Conservation (phyloP, 495 filamentous ascomycete species). For the Lentithecium fluviatile region DNA sequence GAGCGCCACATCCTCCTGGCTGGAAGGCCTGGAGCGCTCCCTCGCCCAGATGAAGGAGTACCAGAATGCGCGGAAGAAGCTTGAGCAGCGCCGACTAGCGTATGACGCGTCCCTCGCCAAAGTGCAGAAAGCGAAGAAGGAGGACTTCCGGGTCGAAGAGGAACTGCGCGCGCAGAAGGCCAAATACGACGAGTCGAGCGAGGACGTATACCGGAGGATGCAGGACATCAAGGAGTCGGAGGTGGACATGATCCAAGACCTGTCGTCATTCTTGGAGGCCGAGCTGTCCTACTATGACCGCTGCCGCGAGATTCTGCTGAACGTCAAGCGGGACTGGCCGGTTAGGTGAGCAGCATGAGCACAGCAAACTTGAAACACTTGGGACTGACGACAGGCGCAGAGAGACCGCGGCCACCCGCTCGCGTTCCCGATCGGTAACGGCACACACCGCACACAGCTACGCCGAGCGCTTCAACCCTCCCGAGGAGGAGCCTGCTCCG, state of each 20-base stretch:
- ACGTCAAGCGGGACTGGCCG: slow-evolving; percentile 68
- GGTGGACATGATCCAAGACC: slow-evolving; percentile 74
- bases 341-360: slow-evolving; percentile 49
- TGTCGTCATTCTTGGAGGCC: slow-evolving; percentile 80
- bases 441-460: slow-evolving; percentile 52
- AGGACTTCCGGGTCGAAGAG: slow-evolving; percentile 91
- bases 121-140: slow-evolving; percentile 89
- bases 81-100: slow-evolving; percentile 83
- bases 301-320: slow-evolving; percentile 72
- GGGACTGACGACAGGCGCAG: background rate
- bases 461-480: slow-evolving; percentile 55
- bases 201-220: slow-evolving; percentile 92
- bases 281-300: slow-evolving; percentile 90
- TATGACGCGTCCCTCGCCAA: slow-evolving; percentile 90
- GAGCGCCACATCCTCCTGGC: slow-evolving; percentile 82
- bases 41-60: slow-evolving; percentile 97
- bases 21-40: slow-evolving; percentile 86
- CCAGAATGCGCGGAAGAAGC: slow-evolving; percentile 89
- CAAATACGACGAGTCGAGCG: slow-evolving; percentile 94
- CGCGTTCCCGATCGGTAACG: slow-evolving; percentile 60
- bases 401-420: slow-evolving; percentile 42
- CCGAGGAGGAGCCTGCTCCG: slow-evolving; percentile 57
- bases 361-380: too few species aligned
- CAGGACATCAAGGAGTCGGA: slow-evolving; percentile 94
- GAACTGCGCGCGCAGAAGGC: slow-evolving; percentile 87